A percentile compares a stretch with the other conserved stretches of the same genome.
phyloP scores from a whole-genome alignment of 305 asterid genomes.

The Withania somnifera region DNA sequence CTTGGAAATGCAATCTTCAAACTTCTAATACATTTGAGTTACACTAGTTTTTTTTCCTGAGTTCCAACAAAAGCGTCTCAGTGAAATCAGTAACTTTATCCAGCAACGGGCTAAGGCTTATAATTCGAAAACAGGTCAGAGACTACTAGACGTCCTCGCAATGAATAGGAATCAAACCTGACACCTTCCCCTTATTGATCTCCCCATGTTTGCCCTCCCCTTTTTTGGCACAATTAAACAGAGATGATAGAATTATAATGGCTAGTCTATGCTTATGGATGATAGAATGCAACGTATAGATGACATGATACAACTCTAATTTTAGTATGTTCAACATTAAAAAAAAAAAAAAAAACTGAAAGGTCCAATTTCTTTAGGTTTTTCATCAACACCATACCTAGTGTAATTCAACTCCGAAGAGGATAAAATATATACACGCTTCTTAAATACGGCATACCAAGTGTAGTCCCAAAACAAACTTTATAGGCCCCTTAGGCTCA shows the following conservation, averaged over 20 bases:
- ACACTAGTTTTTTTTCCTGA: neutral
- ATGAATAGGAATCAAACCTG: neutral
- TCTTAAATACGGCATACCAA: no score
- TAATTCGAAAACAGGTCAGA: neutral
- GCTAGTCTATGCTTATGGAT: neutral
- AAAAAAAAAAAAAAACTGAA: no score
- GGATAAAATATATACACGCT: no score
- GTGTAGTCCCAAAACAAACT: no score
- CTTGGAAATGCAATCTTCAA: neutral
- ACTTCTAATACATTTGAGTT: neutral
- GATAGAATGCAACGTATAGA: neutral
- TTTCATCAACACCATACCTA: no score
- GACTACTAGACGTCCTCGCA: neutral
- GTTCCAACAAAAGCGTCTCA: neutral
- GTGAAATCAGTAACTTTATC: neutral
- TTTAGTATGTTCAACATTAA: no score
- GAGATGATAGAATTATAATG: no score
- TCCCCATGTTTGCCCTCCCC: no score
- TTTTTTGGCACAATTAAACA: no score
- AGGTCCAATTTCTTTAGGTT: no score
- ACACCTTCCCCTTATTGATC: neutral
- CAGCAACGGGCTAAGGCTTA: neutral
- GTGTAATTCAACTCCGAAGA: no score
- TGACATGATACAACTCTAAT: neutral
- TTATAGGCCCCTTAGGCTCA: no score